These are phyloP conservation scores for Paramyrothecium roridum DNA, from an alignment of 2,329 filamentous ascomycete species.

Conservation along the genomic window DNA sequence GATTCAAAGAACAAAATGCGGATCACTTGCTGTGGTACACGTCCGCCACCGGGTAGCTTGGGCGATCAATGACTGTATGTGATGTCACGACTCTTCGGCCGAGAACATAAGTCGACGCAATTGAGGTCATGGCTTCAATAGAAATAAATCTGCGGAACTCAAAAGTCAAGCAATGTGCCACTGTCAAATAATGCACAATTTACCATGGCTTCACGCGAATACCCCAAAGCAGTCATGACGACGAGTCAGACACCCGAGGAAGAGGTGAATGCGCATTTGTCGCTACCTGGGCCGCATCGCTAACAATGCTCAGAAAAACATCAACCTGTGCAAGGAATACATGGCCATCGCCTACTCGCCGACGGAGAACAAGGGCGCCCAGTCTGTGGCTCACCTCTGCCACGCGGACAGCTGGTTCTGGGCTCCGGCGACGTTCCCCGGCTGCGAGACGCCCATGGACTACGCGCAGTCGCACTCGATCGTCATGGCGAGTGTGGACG, in stretches of 20 bases:
- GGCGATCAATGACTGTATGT: no score
- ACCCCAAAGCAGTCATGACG: neutral
- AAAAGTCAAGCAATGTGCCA: neutral
- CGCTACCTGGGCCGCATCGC: neutral
- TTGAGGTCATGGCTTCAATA: no score
- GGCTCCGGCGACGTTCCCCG: constrained; percentile 12
- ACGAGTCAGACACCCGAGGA: neutral
- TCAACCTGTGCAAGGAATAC: constrained; percentile 10
- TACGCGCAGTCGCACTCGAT: constrained; percentile 17
- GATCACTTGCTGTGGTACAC: no score
- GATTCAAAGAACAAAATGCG: no score
- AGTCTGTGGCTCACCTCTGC: constrained; percentile 9
- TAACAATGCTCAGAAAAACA: constrained; percentile 1
- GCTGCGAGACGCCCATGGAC: constrained; percentile 13
- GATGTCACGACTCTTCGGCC: no score
- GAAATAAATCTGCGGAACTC: no score
- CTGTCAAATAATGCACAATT: neutral
- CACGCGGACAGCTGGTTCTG: constrained; percentile 14
- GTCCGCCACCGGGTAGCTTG: no score
- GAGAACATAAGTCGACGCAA: no score
- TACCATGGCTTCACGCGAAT: neutral
- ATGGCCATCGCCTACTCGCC: constrained; percentile 12
- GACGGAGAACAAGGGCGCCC: constrained; percentile 9
- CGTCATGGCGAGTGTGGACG: constrained; percentile 15
- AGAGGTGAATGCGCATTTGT: neutral